Base-by-base conservation (phyloP, 257 asterid species). In the Nyctanthes arbortristis region DNA sequence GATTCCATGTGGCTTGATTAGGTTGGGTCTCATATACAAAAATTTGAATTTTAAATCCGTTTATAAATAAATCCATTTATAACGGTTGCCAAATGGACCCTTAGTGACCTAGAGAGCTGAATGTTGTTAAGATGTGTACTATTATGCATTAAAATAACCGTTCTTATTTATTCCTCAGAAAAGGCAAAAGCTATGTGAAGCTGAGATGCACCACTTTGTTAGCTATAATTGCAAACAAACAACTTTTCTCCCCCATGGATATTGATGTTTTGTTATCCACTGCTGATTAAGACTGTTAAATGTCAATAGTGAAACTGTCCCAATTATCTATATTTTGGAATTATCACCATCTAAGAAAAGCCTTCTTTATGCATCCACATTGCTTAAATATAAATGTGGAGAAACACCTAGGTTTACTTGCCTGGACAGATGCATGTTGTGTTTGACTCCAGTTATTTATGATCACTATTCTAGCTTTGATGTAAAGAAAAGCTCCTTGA, bases 271-370 rank as follows among this genome's bases (percentile, higher is more conserved):
- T 7, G 14, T 20, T 43, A 14, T 52, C 30, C 59, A 20, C 24
- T 52, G 59, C 59, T 52, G 47, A 52, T 52, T 29, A 52, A 10
- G 59, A 49, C 27, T n/a, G n/a, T n/a, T n/a, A n/a, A n/a, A n/a
- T n/a, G n/a, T n/a, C n/a, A n/a, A n/a, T n/a, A n/a, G n/a, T n/a
- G n/a, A n/a, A n/a, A n/a, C n/a, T n/a, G n/a, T n/a, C n/a, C n/a
- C n/a, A n/a, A n/a, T n/a, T n/a, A n/a, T n/a, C n/a, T n/a, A n/a
- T n/a, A n/a, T n/a, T n/a, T n/a, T n/a, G n/a, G n/a, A n/a, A n/a
- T n/a, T n/a, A n/a, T n/a, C n/a, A n/a, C n/a, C n/a, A n/a, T n/a
- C n/a, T n/a, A n/a, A n/a, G n/a, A n/a, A n/a, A n/a, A n/a, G n/a
- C n/a, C n/a, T n/a, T n/a, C n/a, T n/a, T n/a, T n/a, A n/a, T n/a